phyloP scores from a whole-genome alignment of 2,329 filamentous ascomycete genomes.

The Ciborinia camelliae region DNA sequence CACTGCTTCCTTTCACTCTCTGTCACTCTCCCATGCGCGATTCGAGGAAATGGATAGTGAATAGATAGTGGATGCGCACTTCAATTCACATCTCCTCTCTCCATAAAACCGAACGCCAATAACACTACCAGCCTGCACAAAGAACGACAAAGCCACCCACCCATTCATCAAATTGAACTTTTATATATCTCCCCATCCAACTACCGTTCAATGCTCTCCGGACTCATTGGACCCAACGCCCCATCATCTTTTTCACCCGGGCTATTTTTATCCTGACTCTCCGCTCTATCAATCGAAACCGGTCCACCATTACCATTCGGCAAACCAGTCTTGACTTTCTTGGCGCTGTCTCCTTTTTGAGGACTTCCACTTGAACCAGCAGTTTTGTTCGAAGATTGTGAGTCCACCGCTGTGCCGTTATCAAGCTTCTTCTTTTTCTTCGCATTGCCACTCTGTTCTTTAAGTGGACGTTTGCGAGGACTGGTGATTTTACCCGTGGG shows the following conservation, averaged over 20 bases:
- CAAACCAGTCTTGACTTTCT: slow-evolving; percentile 47
- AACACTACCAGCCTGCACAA: not conserved
- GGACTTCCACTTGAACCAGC: slow-evolving; percentile 39
- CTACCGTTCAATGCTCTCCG: slow-evolving; percentile 54
- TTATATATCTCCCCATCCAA: slow-evolving; percentile 8
- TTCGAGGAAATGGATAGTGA: not conserved
- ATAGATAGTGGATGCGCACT: not conserved
- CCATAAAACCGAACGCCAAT: not conserved
- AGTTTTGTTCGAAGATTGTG: slow-evolving; percentile 32
- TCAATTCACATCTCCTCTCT: not conserved
- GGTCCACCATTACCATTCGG: slow-evolving; percentile 32
- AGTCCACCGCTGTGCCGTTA: slow-evolving; percentile 42
- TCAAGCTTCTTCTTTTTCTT: slow-evolving; percentile 85
- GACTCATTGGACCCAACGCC: slow-evolving; percentile 76
- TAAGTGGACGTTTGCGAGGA: slow-evolving; percentile 76
- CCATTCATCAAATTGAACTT: not conserved
- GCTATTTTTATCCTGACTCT: slow-evolving; percentile 50
- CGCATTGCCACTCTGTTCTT: slow-evolving; percentile 77
- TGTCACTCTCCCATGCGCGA: not conserved
- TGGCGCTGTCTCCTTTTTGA: slow-evolving; percentile 43
- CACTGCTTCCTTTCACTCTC: not conserved
- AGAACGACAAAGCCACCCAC: not conserved
- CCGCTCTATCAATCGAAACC: slow-evolving; percentile 54
- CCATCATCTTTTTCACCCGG: slow-evolving; percentile 66
- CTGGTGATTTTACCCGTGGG: slow-evolving; percentile 82